Evolutionary conservation across 352 stramenopile genomes (phyloP), one percentile per base, ranked within the genome.

Genomic region (Pythium scleroteichum): DNA sequence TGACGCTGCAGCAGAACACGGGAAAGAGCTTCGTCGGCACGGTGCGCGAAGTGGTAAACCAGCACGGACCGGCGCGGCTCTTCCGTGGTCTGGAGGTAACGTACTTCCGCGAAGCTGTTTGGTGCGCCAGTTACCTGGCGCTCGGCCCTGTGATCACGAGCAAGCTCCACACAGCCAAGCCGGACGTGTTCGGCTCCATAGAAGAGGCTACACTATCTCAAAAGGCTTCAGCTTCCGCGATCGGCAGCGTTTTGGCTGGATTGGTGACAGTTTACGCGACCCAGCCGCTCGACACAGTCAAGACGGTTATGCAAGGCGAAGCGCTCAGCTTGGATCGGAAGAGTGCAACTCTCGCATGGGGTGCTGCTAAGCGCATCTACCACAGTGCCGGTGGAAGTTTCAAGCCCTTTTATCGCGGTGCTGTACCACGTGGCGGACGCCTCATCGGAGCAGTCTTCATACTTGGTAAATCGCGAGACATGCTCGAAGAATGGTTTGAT

Each of bases 1-100:
- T 95, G 85, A 95, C 85, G 53, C 75, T 92, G 51, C 85, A 95
- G 71, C 85, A 95, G 62, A 90, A 90, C 75, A 87, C 74, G 20
- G 85, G 83, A 46, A 82, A 85, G 66, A 77, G 71, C 53, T 87
- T 95, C 44, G 60, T 63, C 3, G 63, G 67, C 13, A 95, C 85
- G 0, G 71, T 93, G 48, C 68, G 72, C 40, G 74, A 90, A 19
- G 64, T 93, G 44, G 69, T 79, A 32, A 53, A 63, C 20, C 58
- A 73, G 40, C 72, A 81, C 48, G 82, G 85, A 8, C 53, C 75
- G 1, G 38, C 53, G 47, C 78, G 85, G 6, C 69, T 95, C 26
- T 78, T 86, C 56, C 73, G 82, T 19, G 85, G 76, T 2, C 63
- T 93, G 19, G 75, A 76, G 16, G 65, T 76, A 13, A 95, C 85